Base-by-base conservation (phyloP, 176 grass and related monocot genomes). In the Puya raimondii region DNA sequence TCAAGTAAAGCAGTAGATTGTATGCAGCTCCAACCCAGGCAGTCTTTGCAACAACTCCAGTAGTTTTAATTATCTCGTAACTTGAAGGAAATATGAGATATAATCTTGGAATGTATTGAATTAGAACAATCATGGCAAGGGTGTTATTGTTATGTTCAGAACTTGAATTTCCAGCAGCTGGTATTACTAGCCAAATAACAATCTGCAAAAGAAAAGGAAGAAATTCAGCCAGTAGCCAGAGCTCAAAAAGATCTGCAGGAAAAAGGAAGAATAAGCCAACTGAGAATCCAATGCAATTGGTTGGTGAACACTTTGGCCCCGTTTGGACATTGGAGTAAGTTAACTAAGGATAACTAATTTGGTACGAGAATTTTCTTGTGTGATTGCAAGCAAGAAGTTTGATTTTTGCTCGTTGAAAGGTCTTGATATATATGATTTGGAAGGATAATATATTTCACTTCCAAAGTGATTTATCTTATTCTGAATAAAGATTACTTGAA, bases 71-170 rank as follows among this genome's bases (percentile, higher is more conserved):
- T 51, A 99, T 93, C 75, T 99, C 84, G 59, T 88, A 88, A 51
- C 84, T 99, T 67, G 93, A 87, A 49, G 87, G 89, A 78, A 91
- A 99, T 88, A 99, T 99, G 71, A 99, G 86, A 84, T 99, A 99
- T 29, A 99, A 68, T 79, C 94, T 99, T 51, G 94, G 94, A 21
- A 93, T 71, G 71, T 91, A 99, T 70, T 99, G 94, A 84, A 80
- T 76, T 68, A 99, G 94, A 76, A 93, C 82, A 71, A 93, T 86
- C 69, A 99, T 71, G 27, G 91, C 89, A 80, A 99, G 80, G 54
- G 87, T 87, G 71, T 93, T 90, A 76, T 99, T 93, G 74, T 93
- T 90, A 76, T 99, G 94, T 67, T 93, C 82, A 81, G 82, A 67
- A 63, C 81, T 78, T 51, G 94, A 91, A 72, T 78, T 85, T 65